Conservation (phyloP, 257 asterid genomes). For the Misopates orontium region DNA sequence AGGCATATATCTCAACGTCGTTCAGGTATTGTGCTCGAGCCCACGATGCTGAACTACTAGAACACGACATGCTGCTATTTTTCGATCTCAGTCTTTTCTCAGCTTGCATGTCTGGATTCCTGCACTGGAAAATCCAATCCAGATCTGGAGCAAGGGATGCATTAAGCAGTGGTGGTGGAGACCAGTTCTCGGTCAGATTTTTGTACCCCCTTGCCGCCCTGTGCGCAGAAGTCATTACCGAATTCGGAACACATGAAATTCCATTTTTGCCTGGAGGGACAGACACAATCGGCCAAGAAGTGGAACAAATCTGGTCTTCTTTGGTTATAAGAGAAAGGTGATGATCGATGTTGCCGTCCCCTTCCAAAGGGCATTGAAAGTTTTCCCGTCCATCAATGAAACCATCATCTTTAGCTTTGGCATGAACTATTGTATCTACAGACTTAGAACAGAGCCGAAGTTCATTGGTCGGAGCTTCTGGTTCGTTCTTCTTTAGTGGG, state of each 20-base stretch:
- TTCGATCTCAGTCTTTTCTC: constrained; percentile 27
- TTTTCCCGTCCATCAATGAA: constrained; percentile 12
- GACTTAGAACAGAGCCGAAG: constrained; percentile 42
- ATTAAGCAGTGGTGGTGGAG: constrained; percentile 35
- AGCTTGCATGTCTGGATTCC: constrained; percentile 5
- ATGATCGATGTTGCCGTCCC: not conserved
- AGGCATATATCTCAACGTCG: constrained; percentile 50
- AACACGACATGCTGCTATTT: constrained; percentile 5
- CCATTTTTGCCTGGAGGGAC: constrained; percentile 25
- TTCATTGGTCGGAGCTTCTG: constrained; percentile 14
- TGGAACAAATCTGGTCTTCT: constrained; percentile 12
- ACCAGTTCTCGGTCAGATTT: constrained; percentile 45
- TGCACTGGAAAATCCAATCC: constrained; percentile 54
- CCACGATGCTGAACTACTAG: constrained; percentile 34
- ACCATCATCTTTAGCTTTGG: constrained; percentile 13
- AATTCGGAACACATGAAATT: not conserved
- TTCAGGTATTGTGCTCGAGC: constrained; percentile 50
- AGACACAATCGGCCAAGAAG: constrained; percentile 20
- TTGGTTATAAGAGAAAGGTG: constrained; percentile 8
- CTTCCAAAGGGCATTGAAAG: constrained; percentile 8
- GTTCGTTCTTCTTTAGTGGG: constrained; percentile 35
- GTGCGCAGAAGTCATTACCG: constrained; percentile 31
- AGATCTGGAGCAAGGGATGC: constrained; percentile 30
- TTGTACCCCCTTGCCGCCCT: constrained; percentile 33
- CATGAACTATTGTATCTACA: constrained; percentile 31